Conservation (phyloP, 352 stramenopile genomes). For the Globisporangium splendens region DNA sequence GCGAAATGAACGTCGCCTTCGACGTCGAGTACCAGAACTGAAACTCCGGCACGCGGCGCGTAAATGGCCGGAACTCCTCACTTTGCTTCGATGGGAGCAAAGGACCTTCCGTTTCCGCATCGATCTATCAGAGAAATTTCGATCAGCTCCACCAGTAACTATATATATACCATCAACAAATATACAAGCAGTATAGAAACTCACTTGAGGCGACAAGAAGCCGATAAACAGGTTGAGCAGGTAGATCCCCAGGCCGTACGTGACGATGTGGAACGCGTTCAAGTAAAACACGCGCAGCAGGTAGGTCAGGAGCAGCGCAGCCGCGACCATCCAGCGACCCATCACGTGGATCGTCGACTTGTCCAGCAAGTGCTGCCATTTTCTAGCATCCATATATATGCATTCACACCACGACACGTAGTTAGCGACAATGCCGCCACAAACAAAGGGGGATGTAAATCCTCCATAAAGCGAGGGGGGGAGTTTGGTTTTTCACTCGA, state of each 20-base stretch:
- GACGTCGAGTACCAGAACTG: conserved; percentile 97
- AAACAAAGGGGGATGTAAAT: not conserved
- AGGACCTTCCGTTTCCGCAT: conserved; percentile 85
- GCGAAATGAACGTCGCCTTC: conserved; percentile 88
- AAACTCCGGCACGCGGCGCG: conserved; percentile 95
- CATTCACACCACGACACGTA: not conserved
- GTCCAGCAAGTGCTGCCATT: conserved; percentile 97
- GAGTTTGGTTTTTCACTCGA: not conserved
- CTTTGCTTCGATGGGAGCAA: conserved; percentile 89
- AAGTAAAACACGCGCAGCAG: conserved; percentile 90
- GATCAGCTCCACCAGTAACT: not conserved
- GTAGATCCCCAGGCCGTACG: conserved; percentile 99
- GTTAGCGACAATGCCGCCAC: not conserved
- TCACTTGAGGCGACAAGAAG: conserved; percentile 97
- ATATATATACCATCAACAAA: not conserved
- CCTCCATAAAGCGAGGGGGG: not conserved
- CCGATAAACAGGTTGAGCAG: conserved; percentile 99
- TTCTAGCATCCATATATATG: conserved; percentile 39
- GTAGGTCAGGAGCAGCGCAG: conserved; percentile 88
- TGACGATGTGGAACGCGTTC: conserved; percentile 98
- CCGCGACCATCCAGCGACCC: conserved; percentile 90
- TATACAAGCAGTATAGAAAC: not conserved
- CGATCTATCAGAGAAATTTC: conserved; percentile 37
- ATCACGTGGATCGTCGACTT: conserved; percentile 97
- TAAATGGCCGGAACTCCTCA: conserved; percentile 92